Evolutionary conservation across 345 rosid species (phyloP).

Genomic region (Orychophragmus violaceus): DNA sequence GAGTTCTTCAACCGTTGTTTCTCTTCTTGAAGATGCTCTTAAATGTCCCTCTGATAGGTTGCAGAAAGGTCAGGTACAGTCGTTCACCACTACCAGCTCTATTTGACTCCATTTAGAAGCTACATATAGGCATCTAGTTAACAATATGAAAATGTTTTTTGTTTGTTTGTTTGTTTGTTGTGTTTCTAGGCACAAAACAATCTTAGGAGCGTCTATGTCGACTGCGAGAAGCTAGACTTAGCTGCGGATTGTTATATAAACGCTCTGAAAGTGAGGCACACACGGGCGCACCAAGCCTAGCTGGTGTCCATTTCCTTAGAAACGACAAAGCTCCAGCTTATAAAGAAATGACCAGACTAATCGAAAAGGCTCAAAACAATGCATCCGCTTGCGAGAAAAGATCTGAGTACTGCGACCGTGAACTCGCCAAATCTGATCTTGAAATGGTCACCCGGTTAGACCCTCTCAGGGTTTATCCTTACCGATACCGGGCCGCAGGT

Average conservation of each 20-base stretch:
- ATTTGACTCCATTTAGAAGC: background rate
- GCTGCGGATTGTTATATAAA: conserved; percentile 98
- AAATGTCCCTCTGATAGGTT: conserved; percentile 95
- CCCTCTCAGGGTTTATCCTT: conserved; percentile 96
- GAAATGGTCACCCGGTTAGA: conserved; percentile 89
- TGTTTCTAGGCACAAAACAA: conserved; percentile 86
- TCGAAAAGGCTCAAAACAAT: conserved; percentile 76
- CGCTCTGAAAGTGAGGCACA: conserved; percentile 86
- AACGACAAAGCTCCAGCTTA: conserved; percentile 73
- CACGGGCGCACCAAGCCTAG: conserved; percentile 97
- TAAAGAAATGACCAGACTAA: conserved; percentile 86
- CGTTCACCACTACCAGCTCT: conserved; percentile 13
- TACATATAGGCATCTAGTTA: background rate
- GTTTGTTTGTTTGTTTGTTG: background rate
- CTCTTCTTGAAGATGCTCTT: conserved; percentile 92
- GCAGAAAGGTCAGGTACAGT: conserved; percentile 93
- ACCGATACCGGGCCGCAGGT: conserved; percentile 98
- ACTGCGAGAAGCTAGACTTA: conserved; percentile 55
- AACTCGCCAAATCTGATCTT: conserved; percentile 76
- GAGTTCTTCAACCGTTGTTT: conserved; percentile 70
- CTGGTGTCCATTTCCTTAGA: conserved; percentile 79
- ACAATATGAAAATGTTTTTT: background rate
- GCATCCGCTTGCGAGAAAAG: conserved; percentile 98
- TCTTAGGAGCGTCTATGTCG: conserved; percentile 90
- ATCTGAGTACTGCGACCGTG: conserved; percentile 94